Conservation (phyloP, 2,329 filamentous ascomycete genomes). For the Diaporthe nobilis region DNA sequence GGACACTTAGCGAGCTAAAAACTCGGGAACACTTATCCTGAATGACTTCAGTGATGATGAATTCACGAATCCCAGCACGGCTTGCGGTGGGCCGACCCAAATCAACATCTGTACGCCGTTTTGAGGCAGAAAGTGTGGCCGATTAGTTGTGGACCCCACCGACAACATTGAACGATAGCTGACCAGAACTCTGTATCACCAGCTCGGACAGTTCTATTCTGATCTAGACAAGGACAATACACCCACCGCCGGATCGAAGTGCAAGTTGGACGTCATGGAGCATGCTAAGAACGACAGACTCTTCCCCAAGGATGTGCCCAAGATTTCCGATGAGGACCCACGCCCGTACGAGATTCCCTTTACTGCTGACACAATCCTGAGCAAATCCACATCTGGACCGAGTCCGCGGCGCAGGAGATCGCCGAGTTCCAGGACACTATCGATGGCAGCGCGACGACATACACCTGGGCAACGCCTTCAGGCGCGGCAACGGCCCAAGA, state of each 20-base stretch:
- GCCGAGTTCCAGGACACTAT: conserved; percentile 63
- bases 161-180: background rate
- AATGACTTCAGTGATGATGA: background rate
- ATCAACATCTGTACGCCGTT: background rate
- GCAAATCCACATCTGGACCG: conserved; percentile 60
- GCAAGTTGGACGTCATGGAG: conserved; percentile 31
- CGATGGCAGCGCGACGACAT: conserved; percentile 57
- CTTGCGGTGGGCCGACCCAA: background rate
- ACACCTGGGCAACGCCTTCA: conserved; percentile 56
- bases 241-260: background rate
- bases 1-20: background rate
- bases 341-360: conserved; percentile 17
- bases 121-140: background rate
- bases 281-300: conserved; percentile 14
- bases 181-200: background rate
- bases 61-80: background rate
- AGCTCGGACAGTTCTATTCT: background rate
- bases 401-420: conserved; percentile 63
- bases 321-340: conserved; percentile 34
- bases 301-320: conserved; percentile 19
- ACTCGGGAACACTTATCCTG: too few species aligned
- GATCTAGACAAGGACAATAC: background rate
- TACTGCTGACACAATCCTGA: conserved; percentile 35
- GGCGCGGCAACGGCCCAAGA: conserved; percentile 60
- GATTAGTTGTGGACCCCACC: background rate